Conservation (phyloP, 192 early-diverging fungal species). For the Diversispora eburnea region DNA sequence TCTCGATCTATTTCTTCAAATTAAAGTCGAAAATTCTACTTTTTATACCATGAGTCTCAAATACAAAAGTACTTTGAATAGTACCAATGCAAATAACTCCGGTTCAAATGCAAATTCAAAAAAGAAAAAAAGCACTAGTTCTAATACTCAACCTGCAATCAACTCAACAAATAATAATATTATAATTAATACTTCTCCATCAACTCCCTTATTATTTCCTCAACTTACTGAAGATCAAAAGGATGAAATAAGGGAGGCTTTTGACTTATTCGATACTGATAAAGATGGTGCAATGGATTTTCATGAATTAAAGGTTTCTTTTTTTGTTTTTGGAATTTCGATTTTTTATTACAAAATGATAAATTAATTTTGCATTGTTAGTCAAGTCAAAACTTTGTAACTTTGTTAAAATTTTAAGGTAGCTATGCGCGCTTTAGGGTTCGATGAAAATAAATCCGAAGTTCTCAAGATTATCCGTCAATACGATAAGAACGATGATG, state of each 20-base stretch:
- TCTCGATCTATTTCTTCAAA: too few species aligned
- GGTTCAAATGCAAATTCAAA: too few species aligned
- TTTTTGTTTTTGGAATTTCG: too few species aligned
- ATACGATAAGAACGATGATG: slow-evolving; percentile 52
- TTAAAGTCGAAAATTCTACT: too few species aligned
- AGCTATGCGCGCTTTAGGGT: slow-evolving; percentile 80
- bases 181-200: background rate
- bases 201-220: background rate
- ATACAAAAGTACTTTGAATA: too few species aligned
- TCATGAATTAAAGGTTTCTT: slow-evolving; percentile 74
- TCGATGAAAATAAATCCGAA: slow-evolving; percentile 80
- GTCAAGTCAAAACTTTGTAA: background rate
- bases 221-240: slow-evolving; percentile 59
- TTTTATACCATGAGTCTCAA: too few species aligned
- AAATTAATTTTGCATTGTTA: background rate
- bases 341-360: background rate
- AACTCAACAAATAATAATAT: too few species aligned
- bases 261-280: slow-evolving; percentile 62
- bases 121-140: too few species aligned
- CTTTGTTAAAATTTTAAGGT: slow-evolving; percentile 36
- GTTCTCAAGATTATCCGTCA: slow-evolving; percentile 66
- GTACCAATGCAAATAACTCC: too few species aligned
- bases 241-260: slow-evolving; percentile 59
- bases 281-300: slow-evolving; percentile 69
- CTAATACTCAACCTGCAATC: too few species aligned